Evolutionary conservation across 2,329 filamentous ascomycete species (phyloP).

Genomic region (Talaromyces amestolkiae): DNA sequence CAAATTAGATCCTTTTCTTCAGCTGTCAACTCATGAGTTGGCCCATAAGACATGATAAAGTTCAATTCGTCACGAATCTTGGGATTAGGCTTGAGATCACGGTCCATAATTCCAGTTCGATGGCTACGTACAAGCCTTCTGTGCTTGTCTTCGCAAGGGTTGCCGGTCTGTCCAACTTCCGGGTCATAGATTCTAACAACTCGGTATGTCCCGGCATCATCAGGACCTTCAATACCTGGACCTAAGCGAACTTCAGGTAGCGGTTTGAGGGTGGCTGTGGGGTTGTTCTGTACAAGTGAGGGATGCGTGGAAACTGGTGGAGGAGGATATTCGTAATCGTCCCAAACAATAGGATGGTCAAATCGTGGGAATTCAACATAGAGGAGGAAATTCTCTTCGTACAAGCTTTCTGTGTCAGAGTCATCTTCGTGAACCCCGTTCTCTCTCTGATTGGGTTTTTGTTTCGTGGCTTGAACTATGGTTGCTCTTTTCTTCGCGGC

Average conservation of each 20-base stretch:
- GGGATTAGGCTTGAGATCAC: constrained; percentile 92
- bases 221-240: constrained; percentile 75
- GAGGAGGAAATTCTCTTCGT: constrained; percentile 71
- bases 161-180: constrained; percentile 83
- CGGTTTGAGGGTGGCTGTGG: constrained; percentile 70
- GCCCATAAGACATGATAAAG: constrained; percentile 84
- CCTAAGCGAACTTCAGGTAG: constrained; percentile 87
- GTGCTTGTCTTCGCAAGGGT: constrained; percentile 94
- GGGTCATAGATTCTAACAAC: constrained; percentile 89
- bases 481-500: constrained; percentile 58
- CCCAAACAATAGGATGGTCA: constrained; percentile 92
- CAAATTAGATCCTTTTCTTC: constrained; percentile 96
- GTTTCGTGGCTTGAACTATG: constrained; percentile 35
- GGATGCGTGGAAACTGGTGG: constrained; percentile 76
- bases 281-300: constrained; percentile 61
- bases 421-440: constrained; percentile 42
- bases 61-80: constrained; percentile 94
- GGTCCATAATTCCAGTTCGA: constrained; percentile 88
- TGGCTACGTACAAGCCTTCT: constrained; percentile 86
- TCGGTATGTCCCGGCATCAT: constrained; percentile 51
- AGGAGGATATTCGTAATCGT: constrained; percentile 85
- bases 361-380: constrained; percentile 92
- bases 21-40: constrained; percentile 79
- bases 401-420: constrained; percentile 37
- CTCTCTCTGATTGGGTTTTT: constrained; percentile 30